Evolutionary conservation across 176 grass and related monocot genomes (phyloP).

Genomic region (Musa itinerans): DNA sequence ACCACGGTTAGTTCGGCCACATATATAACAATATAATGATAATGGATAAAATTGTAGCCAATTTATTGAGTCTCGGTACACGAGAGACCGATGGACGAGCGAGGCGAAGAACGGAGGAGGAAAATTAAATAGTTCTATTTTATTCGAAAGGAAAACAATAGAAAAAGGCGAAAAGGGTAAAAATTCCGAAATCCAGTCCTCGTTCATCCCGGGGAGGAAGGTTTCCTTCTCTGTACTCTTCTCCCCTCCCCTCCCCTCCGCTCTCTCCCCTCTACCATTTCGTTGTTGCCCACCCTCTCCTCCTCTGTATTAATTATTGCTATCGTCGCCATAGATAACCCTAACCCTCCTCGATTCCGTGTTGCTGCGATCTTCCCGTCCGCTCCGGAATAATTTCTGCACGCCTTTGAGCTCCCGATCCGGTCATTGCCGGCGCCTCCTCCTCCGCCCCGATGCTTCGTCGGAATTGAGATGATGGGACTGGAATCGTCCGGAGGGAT

Average conservation of each 20-base stretch:
- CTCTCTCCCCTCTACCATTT: too few species aligned
- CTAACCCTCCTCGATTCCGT: neutral
- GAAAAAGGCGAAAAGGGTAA: neutral
- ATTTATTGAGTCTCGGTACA: too few species aligned
- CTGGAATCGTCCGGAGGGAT: slow-evolving; percentile 2
- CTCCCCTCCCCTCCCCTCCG: neutral
- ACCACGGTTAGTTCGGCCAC: too few species aligned
- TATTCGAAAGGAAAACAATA: neutral
- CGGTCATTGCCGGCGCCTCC: neutral
- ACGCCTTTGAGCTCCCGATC: neutral
- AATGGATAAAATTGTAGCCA: too few species aligned
- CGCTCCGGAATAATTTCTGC: neutral
- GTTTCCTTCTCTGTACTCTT: neutral
- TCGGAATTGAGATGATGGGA: neutral
- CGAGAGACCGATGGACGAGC: too few species aligned
- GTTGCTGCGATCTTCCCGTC: neutral
- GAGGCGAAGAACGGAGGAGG: neutral
- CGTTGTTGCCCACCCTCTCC: neutral
- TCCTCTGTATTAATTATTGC: neutral
- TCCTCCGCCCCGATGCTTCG: neutral
- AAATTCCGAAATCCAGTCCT: neutral
- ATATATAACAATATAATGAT: too few species aligned
- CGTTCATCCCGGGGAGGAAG: neutral
- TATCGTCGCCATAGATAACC: neutral
- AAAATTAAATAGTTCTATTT: neutral